phyloP scores from a whole-genome alignment of 345 rosid species.

The Leavenworthia alabamica region DNA sequence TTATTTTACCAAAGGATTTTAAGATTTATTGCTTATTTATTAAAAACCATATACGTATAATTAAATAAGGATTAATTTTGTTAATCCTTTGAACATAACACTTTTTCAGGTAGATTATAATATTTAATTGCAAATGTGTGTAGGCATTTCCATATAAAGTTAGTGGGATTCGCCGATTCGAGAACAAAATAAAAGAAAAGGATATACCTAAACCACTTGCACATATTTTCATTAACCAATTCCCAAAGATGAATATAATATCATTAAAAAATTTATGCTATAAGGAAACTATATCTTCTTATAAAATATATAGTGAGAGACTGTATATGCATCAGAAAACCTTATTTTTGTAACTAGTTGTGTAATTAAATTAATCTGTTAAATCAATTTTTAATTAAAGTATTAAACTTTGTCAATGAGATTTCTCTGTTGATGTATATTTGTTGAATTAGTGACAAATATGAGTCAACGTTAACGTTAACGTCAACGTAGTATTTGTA shows the following conservation, averaged over 20 bases:
- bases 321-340: not conserved
- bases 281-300: not conserved
- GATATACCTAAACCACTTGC: constrained; percentile 31
- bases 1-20: not conserved
- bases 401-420: not conserved
- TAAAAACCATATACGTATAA: no score
- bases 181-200: not conserved
- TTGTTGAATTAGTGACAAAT: not conserved
- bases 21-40: not conserved
- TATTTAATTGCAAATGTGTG: no score
- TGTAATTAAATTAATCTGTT: not conserved
- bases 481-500: not conserved
- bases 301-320: not conserved
- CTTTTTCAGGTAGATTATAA: no score
- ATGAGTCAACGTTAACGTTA: not conserved
- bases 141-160: not conserved
- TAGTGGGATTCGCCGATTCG: constrained; percentile 22
- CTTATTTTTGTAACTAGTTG: not conserved
- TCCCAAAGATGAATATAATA: not conserved
- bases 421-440: not conserved
- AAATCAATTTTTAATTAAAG: not conserved
- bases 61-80: no score
- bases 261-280: not conserved
- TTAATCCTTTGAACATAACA: no score
- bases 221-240: constrained; percentile 16